Percentiles rank a stretch among this genome's conserved stretches.
phyloP scores from a whole-genome alignment of 75 land plant species.

The Selaginella tamariscina region DNA sequence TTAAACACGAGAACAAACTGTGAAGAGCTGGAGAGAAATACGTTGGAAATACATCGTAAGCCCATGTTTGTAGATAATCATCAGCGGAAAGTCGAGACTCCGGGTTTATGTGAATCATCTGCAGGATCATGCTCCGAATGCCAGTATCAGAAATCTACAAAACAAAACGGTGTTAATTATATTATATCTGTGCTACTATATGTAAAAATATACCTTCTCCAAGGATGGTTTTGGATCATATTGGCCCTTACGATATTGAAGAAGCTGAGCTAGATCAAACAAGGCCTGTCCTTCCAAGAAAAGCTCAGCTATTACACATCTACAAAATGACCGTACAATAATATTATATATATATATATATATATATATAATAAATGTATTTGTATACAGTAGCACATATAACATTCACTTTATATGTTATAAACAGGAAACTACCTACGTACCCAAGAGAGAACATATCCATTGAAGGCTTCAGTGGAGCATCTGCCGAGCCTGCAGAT shows the following conservation, averaged over 20 bases:
- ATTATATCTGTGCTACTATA: too few relatives aligned
- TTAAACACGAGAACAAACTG: conserved; percentile 74
- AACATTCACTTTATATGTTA: neutral
- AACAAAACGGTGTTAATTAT: too few relatives aligned
- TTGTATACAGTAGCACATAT: neutral
- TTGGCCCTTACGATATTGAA: conserved; percentile 92
- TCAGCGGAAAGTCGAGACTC: conserved; percentile 69
- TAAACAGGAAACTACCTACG: conserved; percentile 10
- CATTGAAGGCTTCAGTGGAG: conserved; percentile 85
- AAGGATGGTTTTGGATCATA: conserved; percentile 87
- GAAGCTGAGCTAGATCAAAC: conserved; percentile 88
- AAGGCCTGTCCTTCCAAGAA: conserved; percentile 92
- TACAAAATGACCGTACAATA: conserved; percentile 18
- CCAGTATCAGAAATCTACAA: conserved; percentile 80
- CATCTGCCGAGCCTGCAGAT: conserved; percentile 43
- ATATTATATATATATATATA: neutral
- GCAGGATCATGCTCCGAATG: conserved; percentile 79
- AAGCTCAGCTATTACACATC: conserved; percentile 99
- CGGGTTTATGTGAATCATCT: conserved; percentile 93
- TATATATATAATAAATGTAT: neutral
- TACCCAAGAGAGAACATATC: conserved; percentile 97
- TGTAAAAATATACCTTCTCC: conserved; percentile 59
- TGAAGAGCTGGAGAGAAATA: conserved; percentile 91
- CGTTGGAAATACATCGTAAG: conserved; percentile 52
- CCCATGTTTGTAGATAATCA: conserved; percentile 66